A percentile compares a stretch with the other conserved stretches of the same genome.
These are phyloP conservation scores for Lobosporangium transversale DNA, from an alignment of 192 early-diverging fungal genomes.

Conservation along the genomic window DNA sequence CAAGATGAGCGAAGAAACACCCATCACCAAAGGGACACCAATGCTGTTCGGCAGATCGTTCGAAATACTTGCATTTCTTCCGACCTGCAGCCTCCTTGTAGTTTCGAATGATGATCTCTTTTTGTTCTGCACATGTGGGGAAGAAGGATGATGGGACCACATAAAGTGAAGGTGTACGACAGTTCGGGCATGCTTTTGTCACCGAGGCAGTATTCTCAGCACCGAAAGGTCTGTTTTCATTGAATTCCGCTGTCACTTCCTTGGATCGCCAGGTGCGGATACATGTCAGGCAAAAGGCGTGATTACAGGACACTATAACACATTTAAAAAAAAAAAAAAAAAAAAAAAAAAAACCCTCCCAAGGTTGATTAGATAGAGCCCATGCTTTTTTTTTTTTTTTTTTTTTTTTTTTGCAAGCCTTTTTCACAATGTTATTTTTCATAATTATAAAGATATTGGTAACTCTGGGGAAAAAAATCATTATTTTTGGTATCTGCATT, in stretches of 20 bases:
- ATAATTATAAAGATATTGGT: too few species aligned
- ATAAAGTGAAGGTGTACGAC: conserved; percentile 41
- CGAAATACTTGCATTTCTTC: conserved; percentile 13
- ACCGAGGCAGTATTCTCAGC: conserved; percentile 9
- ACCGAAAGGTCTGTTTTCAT: background rate
- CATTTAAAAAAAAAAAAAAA: background rate
- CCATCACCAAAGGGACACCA: conserved; percentile 49
- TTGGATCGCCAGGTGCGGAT: conserved; percentile 50
- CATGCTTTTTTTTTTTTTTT: too few species aligned
- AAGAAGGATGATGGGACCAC: conserved; percentile 46
- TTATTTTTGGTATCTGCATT: too few species aligned
- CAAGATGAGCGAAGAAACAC: conserved; percentile 46
- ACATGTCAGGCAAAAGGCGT: conserved; percentile 47
- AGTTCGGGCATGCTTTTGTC: conserved; percentile 51
- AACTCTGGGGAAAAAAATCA: too few species aligned
- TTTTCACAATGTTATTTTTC: too few species aligned
- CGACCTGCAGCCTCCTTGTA: conserved; percentile 7
- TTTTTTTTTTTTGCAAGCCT: too few species aligned
- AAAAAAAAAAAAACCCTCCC: too few species aligned
- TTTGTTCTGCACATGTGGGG: conserved; percentile 30
- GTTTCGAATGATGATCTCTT: conserved; percentile 36
- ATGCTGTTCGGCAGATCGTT: conserved; percentile 29
- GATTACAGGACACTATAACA: conserved; percentile 42
- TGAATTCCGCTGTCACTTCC: conserved; percentile 19
- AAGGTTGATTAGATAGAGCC: too few species aligned